Conservation (phyloP, 2,329 filamentous ascomycete genomes). For the Penicillium sp. region DNA sequence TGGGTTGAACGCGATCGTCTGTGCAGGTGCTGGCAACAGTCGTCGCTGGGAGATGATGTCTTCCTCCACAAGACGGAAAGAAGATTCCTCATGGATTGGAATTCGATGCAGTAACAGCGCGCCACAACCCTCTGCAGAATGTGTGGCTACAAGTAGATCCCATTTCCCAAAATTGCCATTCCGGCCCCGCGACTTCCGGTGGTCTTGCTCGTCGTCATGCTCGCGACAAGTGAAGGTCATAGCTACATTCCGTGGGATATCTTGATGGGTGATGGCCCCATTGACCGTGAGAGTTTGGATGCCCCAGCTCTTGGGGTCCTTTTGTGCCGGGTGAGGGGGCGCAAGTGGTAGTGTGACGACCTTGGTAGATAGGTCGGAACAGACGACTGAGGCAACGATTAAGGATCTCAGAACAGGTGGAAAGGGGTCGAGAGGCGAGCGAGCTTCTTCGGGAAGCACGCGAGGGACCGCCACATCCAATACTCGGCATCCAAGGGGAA, state of each 20-base stretch:
- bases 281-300: constrained; percentile 49
- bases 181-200: constrained; percentile 31
- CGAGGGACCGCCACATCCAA: constrained; percentile 50
- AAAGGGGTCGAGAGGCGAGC: constrained; percentile 42
- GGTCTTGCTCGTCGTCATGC: constrained; percentile 29
- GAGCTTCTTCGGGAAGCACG: constrained; percentile 43
- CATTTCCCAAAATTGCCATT: constrained; percentile 31
- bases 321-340: constrained; percentile 48
- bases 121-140: constrained; percentile 45
- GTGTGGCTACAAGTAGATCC: constrained; percentile 47
- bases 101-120: constrained; percentile 46
- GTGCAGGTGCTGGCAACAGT: constrained; percentile 49
- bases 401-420: constrained; percentile 49
- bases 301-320: constrained; percentile 36
- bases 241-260: constrained; percentile 49
- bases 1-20: constrained; percentile 53
- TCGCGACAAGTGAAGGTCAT: constrained; percentile 52
- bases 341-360: constrained; percentile 54
- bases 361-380: constrained; percentile 55
- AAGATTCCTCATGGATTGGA: constrained; percentile 31
- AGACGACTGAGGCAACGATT: constrained; percentile 54
- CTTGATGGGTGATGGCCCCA: constrained; percentile 48
- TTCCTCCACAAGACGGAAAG: constrained; percentile 33
- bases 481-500: constrained; percentile 53
- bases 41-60: constrained; percentile 46